Evolutionary conservation across 331 rosid genomes (phyloP), one percentile per base, ranked within the genome.

Genomic region (Stylosanthes scabra): DNA sequence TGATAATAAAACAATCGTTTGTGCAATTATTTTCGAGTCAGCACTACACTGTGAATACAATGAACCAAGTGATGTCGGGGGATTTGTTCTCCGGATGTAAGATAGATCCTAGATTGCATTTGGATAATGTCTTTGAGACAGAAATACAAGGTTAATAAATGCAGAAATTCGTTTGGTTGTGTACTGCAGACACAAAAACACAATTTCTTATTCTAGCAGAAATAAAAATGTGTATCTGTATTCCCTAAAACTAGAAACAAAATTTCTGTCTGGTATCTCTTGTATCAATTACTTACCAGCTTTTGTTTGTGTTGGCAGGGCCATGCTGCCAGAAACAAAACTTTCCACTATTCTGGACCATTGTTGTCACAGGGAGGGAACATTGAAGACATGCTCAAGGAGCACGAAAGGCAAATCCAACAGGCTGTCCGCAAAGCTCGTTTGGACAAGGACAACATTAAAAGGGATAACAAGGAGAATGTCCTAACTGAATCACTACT

Each of bases 371-470:
- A 79, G 7, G 93, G 85, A 13, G 91, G 87, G 74, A 80, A 87
- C 78, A 78, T 90, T 3, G 97, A 88, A 71, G 93, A 90, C 69
- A 86, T 93, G 89, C 95, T 90, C 8, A 90, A 87, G 83, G 91
- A 90, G 83, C 93, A 90, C 6, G 97, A 93, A 82, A 90, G 82
- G 78, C 86, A 87, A 84, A 86, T 90, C 78, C 96, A 87, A 79
- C 81, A 76, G 52, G 97, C 92, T 8, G 88, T 87, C 39, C 91
- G 96, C 65, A 93, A 90, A 83, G 91, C 96, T 60, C 88, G 87
- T 27, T 10, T 71, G 12, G 93, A 85, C 57, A 92, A 87, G 83
- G 82, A 63, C 67, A 86, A 77, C 78, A 7, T 63, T 52, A 83
- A 83, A 54, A 85, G 78, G 71, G 67, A 71, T 1, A 51, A 41